phyloP scores from a whole-genome alignment of 306 rosid genomes.

The Abrus pulchellus region DNA sequence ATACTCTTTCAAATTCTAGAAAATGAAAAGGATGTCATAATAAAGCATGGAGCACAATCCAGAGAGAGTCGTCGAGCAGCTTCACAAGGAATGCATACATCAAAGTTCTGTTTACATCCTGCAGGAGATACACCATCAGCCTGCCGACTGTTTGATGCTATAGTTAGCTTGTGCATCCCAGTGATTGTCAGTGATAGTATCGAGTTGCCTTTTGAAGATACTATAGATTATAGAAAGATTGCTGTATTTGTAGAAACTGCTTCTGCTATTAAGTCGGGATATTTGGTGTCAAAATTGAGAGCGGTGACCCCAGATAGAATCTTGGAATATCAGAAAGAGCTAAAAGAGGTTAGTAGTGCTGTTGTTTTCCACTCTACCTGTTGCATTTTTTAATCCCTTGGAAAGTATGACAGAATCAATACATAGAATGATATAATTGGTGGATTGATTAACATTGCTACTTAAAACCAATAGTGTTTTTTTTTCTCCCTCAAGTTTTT shows the following conservation, averaged over 20 bases:
- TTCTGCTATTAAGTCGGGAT: conserved; percentile 73
- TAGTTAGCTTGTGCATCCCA: conserved; percentile 93
- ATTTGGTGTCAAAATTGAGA: conserved; percentile 73
- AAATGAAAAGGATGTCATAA: conserved; percentile 70
- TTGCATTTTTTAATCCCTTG: conserved; percentile 39
- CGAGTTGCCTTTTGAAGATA: conserved; percentile 96
- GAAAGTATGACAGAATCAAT: conserved; percentile 20
- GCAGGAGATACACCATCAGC: conserved; percentile 99
- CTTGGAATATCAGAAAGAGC: conserved; percentile 80
- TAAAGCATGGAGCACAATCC: conserved; percentile 95
- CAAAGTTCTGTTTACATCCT: conserved; percentile 93
- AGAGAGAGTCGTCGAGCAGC: conserved; percentile 93
- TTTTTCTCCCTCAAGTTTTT: no score
- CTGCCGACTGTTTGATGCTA: conserved; percentile 92
- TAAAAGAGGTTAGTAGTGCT: conserved; percentile 75
- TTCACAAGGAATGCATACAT: conserved; percentile 91
- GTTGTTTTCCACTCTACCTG: not conserved
- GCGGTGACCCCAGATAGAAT: conserved; percentile 63
- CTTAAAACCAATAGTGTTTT: not conserved
- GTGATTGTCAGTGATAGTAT: conserved; percentile 84
- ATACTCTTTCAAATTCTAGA: conserved; percentile 81
- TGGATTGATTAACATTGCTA: conserved; percentile 1
- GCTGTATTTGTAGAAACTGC: conserved; percentile 81
- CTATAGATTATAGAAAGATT: conserved; percentile 82
- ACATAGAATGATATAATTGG: not conserved